Evolutionary conservation across 805 yeast species (phyloP).

Genomic region (Barnettozyma botsteinii): DNA sequence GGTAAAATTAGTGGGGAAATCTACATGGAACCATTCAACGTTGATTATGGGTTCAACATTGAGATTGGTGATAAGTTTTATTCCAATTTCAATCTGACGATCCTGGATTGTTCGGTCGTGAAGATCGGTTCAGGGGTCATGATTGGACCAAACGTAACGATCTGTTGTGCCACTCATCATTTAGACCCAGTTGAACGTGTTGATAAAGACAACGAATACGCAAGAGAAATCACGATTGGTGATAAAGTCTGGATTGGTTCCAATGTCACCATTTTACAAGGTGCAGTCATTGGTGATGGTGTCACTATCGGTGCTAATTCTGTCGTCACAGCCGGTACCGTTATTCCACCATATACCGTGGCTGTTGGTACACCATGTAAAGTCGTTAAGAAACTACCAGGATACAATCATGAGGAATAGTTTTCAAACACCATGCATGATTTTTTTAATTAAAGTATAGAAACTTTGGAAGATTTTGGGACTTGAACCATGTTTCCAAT

Average conservation of each 20-base stretch:
- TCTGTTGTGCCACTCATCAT: conserved; percentile 63
- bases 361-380: conserved; percentile 63
- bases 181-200: conserved; percentile 40
- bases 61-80: conserved; percentile 53
- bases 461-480: conserved; percentile 20
- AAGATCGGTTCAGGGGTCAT: conserved; percentile 53
- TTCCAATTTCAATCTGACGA: conserved; percentile 47
- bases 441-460: conserved; percentile 12
- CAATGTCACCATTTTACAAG: conserved; percentile 50
- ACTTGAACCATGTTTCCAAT: conserved; percentile 18
- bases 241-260: conserved; percentile 67
- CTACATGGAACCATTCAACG: conserved; percentile 44
- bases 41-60: conserved; percentile 65
- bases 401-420: conserved; percentile 12
- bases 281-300: conserved; percentile 59
- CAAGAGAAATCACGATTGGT: conserved; percentile 53
- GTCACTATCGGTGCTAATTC: conserved; percentile 64
- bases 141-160: conserved; percentile 58
- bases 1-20: conserved; percentile 40
- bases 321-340: conserved; percentile 45
- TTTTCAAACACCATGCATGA: not conserved
- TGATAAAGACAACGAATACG: conserved; percentile 39
- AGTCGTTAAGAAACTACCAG: conserved; percentile 31
- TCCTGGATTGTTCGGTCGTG: conserved; percentile 57
- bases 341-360: conserved; percentile 47